Conservation (phyloP, 177 flowering plant species). For the Vitis hybrid region DNA sequence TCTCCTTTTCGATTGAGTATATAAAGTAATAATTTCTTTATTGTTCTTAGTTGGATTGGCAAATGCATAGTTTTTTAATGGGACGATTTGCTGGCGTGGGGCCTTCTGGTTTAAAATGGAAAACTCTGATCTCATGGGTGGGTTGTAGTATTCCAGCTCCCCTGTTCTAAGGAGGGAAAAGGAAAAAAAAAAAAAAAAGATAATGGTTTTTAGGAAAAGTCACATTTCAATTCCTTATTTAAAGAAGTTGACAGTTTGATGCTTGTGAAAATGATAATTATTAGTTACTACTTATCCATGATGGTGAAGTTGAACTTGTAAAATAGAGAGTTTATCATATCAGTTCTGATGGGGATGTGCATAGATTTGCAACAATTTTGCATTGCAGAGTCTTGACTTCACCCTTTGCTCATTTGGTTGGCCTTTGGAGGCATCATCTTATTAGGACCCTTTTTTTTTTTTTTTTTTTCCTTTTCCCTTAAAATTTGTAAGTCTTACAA, state of each 20-base stretch:
- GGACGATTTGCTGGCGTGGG: not conserved
- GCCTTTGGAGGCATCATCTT: no score
- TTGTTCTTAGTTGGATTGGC: not conserved
- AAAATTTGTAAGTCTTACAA: no score
- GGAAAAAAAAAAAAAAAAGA: not conserved
- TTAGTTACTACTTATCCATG: not conserved
- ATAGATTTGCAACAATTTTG: no score
- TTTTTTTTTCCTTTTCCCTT: no score
- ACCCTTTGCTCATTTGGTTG: no score
- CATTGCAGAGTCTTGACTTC: no score
- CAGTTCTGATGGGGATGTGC: no score
- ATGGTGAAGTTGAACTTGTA: no score
- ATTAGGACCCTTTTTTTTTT: no score
- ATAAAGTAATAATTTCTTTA: not conserved
- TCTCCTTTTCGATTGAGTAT: not conserved
- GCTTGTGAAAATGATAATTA: not conserved
- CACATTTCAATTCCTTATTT: not conserved
- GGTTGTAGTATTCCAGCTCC: not conserved
- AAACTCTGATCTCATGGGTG: not conserved
- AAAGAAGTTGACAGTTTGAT: not conserved
- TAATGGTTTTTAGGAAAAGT: not conserved
- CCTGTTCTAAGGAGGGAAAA: not conserved
- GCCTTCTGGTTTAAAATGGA: not conserved
- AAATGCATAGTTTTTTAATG: not conserved
- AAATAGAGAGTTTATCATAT: no score